phyloP scores from a whole-genome alignment of 2,329 filamentous ascomycete genomes.

The Pseudocercospora fuligena region DNA sequence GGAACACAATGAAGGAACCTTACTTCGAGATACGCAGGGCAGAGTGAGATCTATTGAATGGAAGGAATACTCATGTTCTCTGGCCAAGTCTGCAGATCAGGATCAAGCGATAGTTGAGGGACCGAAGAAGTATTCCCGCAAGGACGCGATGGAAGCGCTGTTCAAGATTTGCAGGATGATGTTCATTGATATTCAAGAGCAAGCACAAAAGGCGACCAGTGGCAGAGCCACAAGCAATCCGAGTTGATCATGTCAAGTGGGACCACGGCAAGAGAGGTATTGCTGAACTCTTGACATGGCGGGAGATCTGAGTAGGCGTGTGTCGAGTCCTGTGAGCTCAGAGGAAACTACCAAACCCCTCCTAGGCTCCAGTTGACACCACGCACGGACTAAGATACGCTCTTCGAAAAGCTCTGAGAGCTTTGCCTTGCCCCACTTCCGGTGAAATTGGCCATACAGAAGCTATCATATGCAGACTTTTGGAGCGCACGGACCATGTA shows the following conservation, averaged over 20 bases:
- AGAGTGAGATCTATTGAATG: background rate
- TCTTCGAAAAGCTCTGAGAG: background rate
- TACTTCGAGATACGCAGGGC: background rate
- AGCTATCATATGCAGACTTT: background rate
- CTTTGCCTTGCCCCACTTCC: background rate
- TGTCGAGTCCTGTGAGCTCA: background rate
- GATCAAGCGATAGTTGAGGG: background rate
- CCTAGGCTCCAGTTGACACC: background rate
- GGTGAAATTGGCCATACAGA: background rate
- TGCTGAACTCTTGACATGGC: background rate
- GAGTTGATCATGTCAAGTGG: background rate
- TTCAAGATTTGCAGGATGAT: background rate
- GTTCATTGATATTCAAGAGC: background rate
- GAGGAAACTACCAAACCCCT: background rate
- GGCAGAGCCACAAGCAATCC: background rate
- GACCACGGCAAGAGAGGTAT: background rate
- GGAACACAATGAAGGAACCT: background rate
- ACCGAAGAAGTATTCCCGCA: background rate
- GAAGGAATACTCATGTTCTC: background rate
- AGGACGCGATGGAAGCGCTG: background rate
- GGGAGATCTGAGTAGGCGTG: background rate
- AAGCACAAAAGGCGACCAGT: background rate
- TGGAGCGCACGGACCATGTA: background rate
- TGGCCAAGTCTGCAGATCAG: background rate
- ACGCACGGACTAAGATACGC: background rate